Evolutionary conservation across 345 rosid genomes (phyloP).

Genomic region (Bretschneidera sinensis): DNA sequence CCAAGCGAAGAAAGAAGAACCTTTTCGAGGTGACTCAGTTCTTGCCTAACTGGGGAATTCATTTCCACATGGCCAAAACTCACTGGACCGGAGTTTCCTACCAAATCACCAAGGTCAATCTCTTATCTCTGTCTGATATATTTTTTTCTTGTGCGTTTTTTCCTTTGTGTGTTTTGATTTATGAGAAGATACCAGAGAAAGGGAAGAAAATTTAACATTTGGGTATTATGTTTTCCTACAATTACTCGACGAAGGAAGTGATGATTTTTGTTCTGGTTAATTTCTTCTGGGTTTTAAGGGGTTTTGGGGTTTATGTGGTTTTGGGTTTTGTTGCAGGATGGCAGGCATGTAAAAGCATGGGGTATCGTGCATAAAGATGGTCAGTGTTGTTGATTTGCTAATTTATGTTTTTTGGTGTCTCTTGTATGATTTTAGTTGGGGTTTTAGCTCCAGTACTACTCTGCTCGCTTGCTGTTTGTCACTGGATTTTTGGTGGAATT

Average conservation of each 20-base stretch:
- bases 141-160: neutral
- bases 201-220: neutral
- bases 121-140: slow-evolving; percentile 19
- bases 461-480: neutral
- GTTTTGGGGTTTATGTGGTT: slow-evolving; percentile 19
- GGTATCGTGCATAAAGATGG: slow-evolving; percentile 86
- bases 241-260: neutral
- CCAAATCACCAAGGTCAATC: slow-evolving; percentile 91
- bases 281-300: neutral
- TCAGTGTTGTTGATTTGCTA: slow-evolving; percentile 29
- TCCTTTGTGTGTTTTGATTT: neutral
- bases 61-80: slow-evolving; percentile 89
- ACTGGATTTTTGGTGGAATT: neutral
- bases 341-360: slow-evolving; percentile 96
- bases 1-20: slow-evolving; percentile 73
- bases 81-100: slow-evolving; percentile 89
- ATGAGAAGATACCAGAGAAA: neutral
- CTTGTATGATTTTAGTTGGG: neutral
- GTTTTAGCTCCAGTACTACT: neutral
- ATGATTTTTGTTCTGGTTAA: neutral
- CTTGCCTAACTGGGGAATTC: slow-evolving; percentile 90
- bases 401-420: neutral
- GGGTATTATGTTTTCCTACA: neutral
- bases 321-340: slow-evolving; percentile 58
- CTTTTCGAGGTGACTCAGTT: slow-evolving; percentile 92